phyloP scores from a whole-genome alignment of 108 stramenopile genomes.

The Cyclotella choctawhatcheeana region DNA sequence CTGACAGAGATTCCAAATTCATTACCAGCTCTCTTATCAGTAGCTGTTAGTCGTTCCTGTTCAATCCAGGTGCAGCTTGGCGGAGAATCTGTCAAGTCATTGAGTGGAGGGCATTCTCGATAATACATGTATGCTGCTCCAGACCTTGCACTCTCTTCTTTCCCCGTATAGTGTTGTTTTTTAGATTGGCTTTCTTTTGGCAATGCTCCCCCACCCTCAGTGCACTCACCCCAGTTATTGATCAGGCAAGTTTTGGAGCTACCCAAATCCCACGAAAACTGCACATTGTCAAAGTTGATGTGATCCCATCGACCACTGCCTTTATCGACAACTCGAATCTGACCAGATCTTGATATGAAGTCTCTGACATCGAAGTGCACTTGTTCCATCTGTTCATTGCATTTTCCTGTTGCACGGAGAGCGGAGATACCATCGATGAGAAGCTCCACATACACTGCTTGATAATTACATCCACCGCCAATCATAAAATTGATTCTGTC shows the following conservation, averaged over 20 bases:
- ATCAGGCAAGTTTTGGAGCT: conserved; percentile 21
- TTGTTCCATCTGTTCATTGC: conserved; percentile 65
- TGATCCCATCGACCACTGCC: conserved; percentile 68
- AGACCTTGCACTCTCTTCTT: conserved; percentile 53
- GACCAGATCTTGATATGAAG: conserved; percentile 59
- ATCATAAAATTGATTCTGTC: conserved; percentile 68
- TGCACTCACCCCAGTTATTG: conserved; percentile 41
- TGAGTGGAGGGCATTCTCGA: conserved; percentile 33
- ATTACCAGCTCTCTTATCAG: conserved; percentile 66
- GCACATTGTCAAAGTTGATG: conserved; percentile 80
- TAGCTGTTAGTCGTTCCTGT: conserved; percentile 59
- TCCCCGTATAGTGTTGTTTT: conserved; percentile 39
- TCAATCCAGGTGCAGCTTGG: conserved; percentile 68
- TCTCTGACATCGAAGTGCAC: conserved; percentile 62
- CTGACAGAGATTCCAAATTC: conserved; percentile 64
- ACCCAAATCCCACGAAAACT: conserved; percentile 62
- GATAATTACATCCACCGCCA: conserved; percentile 82
- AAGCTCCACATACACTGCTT: conserved; percentile 76
- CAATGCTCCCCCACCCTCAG: conserved; percentile 25
- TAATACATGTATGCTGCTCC: conserved; percentile 78
- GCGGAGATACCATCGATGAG: conserved; percentile 77
- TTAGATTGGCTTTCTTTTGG: conserved; percentile 13
- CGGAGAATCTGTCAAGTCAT: conserved; percentile 20
- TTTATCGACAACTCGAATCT: conserved; percentile 74
- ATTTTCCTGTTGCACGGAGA: conserved; percentile 71